A percentile compares a stretch with the other conserved stretches of the same genome.
Conservation (phyloP, 345 rosid species). For the Stellera chamaejasme region DNA sequence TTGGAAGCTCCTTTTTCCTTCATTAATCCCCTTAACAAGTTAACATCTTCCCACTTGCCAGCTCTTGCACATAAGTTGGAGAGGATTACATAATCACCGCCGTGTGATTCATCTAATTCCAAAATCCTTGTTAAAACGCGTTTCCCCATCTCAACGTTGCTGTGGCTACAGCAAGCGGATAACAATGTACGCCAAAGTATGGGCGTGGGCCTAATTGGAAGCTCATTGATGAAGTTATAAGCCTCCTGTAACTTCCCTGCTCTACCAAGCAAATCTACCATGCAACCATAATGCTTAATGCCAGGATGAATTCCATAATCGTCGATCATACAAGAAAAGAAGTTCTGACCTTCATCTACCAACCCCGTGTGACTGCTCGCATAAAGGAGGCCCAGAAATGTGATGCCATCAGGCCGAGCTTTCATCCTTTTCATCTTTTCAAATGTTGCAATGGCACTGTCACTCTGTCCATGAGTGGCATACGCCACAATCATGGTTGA, state of each 20-base stretch:
- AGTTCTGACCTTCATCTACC: constrained; percentile 49
- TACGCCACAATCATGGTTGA: constrained; percentile 81
- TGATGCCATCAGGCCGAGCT: constrained; percentile 52
- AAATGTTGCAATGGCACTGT: constrained; percentile 46
- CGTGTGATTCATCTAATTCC: constrained; percentile 60
- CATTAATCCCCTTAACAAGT: constrained; percentile 51
- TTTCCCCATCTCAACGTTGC: constrained; percentile 41
- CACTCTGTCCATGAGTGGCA: constrained; percentile 72
- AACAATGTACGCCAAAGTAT: constrained; percentile 72
- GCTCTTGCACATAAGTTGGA: constrained; percentile 69
- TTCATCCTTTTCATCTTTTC: constrained; percentile 47
- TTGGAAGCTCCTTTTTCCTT: constrained; percentile 47
- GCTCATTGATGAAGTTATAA: constrained; percentile 43
- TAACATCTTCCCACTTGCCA: constrained; percentile 66
- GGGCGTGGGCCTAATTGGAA: constrained; percentile 53
- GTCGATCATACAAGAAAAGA: constrained; percentile 47
- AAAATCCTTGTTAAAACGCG: constrained; percentile 46
- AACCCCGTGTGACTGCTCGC: constrained; percentile 87
- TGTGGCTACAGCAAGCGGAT: constrained; percentile 69
- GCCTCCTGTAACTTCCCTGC: constrained; percentile 66
- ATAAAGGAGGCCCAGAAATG: constrained; percentile 68
- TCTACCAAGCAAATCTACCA: constrained; percentile 84
- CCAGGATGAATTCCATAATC: constrained; percentile 39
- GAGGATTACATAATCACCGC: constrained; percentile 75
- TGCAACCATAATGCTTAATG: constrained; percentile 78